Percentiles rank a stretch among this genome's conserved stretches.
These are phyloP conservation scores for Diaporthe batatas DNA, from an alignment of 2,329 filamentous ascomycete genomes.

Conservation along the genomic window DNA sequence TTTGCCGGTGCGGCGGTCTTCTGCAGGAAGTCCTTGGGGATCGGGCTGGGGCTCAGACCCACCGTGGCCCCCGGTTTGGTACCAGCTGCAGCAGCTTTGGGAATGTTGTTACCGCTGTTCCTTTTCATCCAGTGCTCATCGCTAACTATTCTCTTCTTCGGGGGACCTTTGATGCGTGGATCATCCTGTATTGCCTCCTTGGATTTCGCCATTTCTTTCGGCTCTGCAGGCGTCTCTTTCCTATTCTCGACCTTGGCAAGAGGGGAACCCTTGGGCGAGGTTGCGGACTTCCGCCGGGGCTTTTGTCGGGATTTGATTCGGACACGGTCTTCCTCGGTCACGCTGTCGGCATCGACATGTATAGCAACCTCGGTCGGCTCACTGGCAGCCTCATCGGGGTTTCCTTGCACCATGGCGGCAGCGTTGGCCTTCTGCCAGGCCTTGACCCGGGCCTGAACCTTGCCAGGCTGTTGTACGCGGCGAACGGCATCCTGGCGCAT, in stretches of 20 bases:
- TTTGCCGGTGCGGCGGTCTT: constrained; percentile 67
- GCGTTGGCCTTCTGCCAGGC: constrained; percentile 88
- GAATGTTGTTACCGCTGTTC: constrained; percentile 43
- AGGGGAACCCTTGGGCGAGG: constrained; percentile 48
- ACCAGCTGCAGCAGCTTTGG: constrained; percentile 47
- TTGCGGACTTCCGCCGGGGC: constrained; percentile 49
- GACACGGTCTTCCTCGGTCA: constrained; percentile 71
- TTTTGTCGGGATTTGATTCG: constrained; percentile 68
- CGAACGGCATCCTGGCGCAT: constrained; percentile 71
- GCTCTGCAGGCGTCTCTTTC: constrained; percentile 43
- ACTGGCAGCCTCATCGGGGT: constrained; percentile 65
- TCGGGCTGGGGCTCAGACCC: constrained; percentile 51
- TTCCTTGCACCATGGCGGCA: constrained; percentile 67
- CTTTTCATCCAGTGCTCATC: constrained; percentile 88
- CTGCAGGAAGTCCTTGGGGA: constrained; percentile 72
- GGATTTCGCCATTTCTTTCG: constrained; percentile 41
- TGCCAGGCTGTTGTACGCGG: constrained; percentile 72
- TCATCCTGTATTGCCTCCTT: constrained; percentile 48
- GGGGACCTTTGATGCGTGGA: constrained; percentile 69
- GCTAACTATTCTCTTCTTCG: constrained; percentile 92
- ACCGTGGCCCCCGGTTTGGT: constrained; percentile 46
- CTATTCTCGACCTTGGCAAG: constrained; percentile 48
- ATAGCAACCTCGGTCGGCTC: constrained; percentile 73
- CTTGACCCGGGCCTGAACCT: constrained; percentile 83
- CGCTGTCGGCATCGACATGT: constrained; percentile 70